These are phyloP conservation scores for Fusarium sarcochroum DNA, from an alignment of 2,329 filamentous ascomycete species.

Conservation along the genomic window DNA sequence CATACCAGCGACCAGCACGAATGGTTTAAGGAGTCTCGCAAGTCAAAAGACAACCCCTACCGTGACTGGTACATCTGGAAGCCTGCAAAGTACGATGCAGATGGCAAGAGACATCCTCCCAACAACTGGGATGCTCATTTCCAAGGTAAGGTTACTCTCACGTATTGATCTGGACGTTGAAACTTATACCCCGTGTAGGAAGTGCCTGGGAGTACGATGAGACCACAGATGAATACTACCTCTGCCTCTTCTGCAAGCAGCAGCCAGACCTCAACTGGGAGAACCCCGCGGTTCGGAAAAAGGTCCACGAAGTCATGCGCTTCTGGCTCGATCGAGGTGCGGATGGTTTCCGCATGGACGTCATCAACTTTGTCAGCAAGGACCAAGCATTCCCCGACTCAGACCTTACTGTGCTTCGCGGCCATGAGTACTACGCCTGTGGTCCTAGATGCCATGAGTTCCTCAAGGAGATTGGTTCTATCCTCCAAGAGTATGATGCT, in stretches of 20 bases:
- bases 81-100: constrained; percentile 66
- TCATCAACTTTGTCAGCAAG: constrained; percentile 78
- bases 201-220: constrained; percentile 66
- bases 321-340: constrained; percentile 82
- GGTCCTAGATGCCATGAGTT: constrained; percentile 65
- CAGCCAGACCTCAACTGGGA: constrained; percentile 88
- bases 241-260: constrained; percentile 77
- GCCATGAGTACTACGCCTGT: constrained; percentile 66
- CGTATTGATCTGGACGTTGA: neutral
- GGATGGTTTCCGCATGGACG: constrained; percentile 76
- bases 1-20: constrained; percentile 73
- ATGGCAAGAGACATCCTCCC: constrained; percentile 72
- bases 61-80: constrained; percentile 77
- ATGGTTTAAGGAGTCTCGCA: constrained; percentile 71
- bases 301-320: constrained; percentile 76
- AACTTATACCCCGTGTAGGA: constrained; percentile 49
- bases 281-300: constrained; percentile 72
- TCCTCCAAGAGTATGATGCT: constrained; percentile 63
- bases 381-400: constrained; percentile 68
- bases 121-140: constrained; percentile 68
- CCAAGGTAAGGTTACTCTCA: constrained; percentile 48
- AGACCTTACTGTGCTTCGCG: constrained; percentile 49
- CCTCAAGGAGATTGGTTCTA: constrained; percentile 60
- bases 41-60: constrained; percentile 66
- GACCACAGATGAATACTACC: constrained; percentile 67